These are phyloP conservation scores for Trifolium fragiferum DNA, from an alignment of 306 rosid species.

Conservation along the genomic window DNA sequence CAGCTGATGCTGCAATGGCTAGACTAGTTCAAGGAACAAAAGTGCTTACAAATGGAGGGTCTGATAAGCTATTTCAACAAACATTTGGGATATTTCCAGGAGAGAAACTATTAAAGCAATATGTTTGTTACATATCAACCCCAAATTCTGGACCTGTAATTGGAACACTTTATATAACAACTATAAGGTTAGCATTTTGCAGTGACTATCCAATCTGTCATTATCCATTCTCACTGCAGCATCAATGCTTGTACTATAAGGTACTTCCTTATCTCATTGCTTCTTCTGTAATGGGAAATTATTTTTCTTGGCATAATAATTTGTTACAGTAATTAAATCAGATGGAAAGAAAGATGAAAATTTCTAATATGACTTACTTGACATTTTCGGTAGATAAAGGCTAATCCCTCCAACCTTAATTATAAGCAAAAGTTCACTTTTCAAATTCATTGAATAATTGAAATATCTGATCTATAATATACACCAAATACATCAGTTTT, in stretches of 20 bases:
- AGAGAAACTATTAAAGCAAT: constrained; percentile 66
- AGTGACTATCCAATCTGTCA: constrained; percentile 67
- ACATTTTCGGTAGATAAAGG: too few species aligned
- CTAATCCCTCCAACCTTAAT: too few species aligned
- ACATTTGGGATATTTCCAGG: constrained; percentile 56
- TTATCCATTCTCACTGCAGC: constrained; percentile 53
- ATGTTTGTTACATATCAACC: constrained; percentile 72
- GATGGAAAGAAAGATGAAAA: not conserved
- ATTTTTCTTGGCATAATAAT: too few species aligned
- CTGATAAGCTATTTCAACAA: constrained; percentile 61
- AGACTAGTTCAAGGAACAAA: constrained; percentile 71
- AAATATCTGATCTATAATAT: too few species aligned
- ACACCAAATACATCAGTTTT: too few species aligned
- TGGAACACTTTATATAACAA: constrained; percentile 69
- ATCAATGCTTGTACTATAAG: constrained; percentile 61
- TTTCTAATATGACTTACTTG: too few species aligned
- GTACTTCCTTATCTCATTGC: constrained; percentile 44
- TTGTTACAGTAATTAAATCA: not conserved
- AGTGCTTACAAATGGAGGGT: constrained; percentile 65
- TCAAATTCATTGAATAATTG: too few species aligned
- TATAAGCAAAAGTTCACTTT: too few species aligned
- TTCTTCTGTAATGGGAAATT: not conserved
- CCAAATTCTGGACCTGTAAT: constrained; percentile 67
- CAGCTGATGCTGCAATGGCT: constrained; percentile 74
- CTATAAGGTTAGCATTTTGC: constrained; percentile 73